These are phyloP conservation scores for Gaeumannomyces sp. DNA, from an alignment of 2,329 filamentous ascomycete species.

Conservation along the genomic window DNA sequence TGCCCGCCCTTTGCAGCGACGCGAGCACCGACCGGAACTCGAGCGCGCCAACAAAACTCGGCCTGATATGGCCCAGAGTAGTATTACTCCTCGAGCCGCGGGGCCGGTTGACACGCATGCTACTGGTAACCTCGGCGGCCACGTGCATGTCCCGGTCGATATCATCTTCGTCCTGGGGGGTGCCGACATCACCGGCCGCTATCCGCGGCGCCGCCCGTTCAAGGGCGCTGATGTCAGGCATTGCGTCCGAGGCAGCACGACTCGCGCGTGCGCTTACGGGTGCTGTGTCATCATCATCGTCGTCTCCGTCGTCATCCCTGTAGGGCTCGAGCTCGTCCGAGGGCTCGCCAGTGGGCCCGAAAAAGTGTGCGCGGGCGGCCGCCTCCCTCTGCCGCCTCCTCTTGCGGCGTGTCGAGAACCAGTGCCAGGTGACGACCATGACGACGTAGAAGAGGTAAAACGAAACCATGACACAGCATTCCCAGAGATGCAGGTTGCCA, in stretches of 20 bases:
- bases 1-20: slow-evolving; percentile 72
- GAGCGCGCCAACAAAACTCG: slow-evolving; percentile 85
- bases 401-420: slow-evolving; percentile 63
- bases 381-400: slow-evolving; percentile 59
- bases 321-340: slow-evolving; percentile 58
- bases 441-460: slow-evolving; percentile 88
- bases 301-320: slow-evolving; percentile 48
- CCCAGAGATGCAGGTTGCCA: slow-evolving; percentile 78
- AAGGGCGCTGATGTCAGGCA: slow-evolving; percentile 34
- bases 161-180: slow-evolving; percentile 36
- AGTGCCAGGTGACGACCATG: slow-evolving; percentile 88
- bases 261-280: slow-evolving; percentile 21
- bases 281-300: slow-evolving; percentile 43
- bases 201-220: slow-evolving; percentile 39
- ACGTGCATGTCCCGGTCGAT: slow-evolving; percentile 57
- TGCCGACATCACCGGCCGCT: slow-evolving; percentile 27
- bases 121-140: slow-evolving; percentile 79
- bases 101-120: slow-evolving; percentile 81
- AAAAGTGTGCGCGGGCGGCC: slow-evolving; percentile 67
- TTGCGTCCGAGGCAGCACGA: slow-evolving; percentile 16
- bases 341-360: slow-evolving; percentile 46
- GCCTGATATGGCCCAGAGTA: slow-evolving; percentile 76
- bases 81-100: slow-evolving; percentile 56
- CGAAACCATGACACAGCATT: slow-evolving; percentile 82
- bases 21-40: slow-evolving; percentile 89